Evolutionary conservation across 768 basidiomycete genomes (phyloP), one percentile per base, ranked within the genome.

Genomic region (Myochromella boudieri): DNA sequence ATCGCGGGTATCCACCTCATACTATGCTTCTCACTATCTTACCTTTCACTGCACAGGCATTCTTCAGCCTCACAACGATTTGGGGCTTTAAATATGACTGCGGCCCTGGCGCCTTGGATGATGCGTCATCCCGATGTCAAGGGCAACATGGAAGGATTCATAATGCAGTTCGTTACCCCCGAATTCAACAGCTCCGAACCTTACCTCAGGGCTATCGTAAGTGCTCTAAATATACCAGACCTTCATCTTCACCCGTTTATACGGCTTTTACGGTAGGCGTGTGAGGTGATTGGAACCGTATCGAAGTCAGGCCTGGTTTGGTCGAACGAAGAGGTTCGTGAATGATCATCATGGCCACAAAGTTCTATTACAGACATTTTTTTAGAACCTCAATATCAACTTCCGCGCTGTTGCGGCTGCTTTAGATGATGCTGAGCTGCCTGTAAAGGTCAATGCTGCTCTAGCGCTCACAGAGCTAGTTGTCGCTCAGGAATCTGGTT

Each of bases 111-210:
- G 0, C 80, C 81, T 0, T 84, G 86, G 69, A 86, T 93, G 56
- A 86, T 92, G 82, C 81, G 81, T 43, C 90, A 92, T 60, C 88
- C 90, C 7, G 83, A 88, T 26, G 85, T 92, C 49, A 85, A 81
- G 57, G 69, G 69, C 44, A 81, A 76, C 51, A 85, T 95, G 78
- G 89, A 92, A 63, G 73, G 79, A 20, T 91, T 95, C 64, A 68
- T 91, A 56, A 48, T 85, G 26, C 78, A 79, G 54, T 81, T 86
- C 51, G 86, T 95, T 26, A 74, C 85, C 37, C 87, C 87, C 8
- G 85, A 84, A 61, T 86, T 93, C 55, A 63, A 72, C 10, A 75
- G 75, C 27, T 60, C 70, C 3, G 81, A 91, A 51, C 81, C 85
- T 0, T 92, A 87, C 61, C 72, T 95, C 64, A 78, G 89, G 39